phyloP scores from a whole-genome alignment of 768 basidiomycete genomes.

The Mycena capillaripes region DNA sequence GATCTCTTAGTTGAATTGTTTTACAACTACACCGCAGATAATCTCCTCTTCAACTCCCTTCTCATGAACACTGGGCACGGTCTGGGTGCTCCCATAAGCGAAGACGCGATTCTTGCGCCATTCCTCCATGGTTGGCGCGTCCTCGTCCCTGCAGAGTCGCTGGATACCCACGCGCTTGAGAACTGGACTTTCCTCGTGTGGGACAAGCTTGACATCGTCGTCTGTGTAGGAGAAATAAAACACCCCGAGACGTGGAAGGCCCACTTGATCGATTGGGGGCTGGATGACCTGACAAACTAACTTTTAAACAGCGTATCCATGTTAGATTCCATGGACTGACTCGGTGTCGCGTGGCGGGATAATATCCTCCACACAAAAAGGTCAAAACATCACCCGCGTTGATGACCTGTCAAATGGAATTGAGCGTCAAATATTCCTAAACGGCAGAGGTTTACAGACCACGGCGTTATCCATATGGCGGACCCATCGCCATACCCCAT shows the following conservation, averaged over 20 bases:
- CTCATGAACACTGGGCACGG: slow-evolving; percentile 45
- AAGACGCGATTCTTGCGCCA: slow-evolving; percentile 57
- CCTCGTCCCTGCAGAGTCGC: slow-evolving; percentile 49
- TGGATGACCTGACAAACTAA: slow-evolving; percentile 55
- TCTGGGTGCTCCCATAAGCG: slow-evolving; percentile 55
- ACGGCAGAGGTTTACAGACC: slow-evolving; percentile 39
- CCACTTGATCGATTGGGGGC: slow-evolving; percentile 61
- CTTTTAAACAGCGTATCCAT: not conserved
- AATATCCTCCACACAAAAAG: slow-evolving; percentile 63
- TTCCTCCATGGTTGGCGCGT: slow-evolving; percentile 57
- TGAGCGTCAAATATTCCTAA: too few relatives aligned
- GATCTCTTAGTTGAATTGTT: slow-evolving; percentile 58
- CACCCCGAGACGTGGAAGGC: slow-evolving; percentile 57
- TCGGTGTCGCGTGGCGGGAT: slow-evolving; percentile 61
- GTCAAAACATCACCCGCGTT: slow-evolving; percentile 65
- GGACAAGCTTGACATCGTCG: slow-evolving; percentile 56
- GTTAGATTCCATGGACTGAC: not conserved
- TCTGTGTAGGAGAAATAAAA: slow-evolving; percentile 62
- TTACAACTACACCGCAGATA: slow-evolving; percentile 60
- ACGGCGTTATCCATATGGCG: slow-evolving; percentile 61
- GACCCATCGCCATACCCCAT: slow-evolving; percentile 61
- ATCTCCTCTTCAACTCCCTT: slow-evolving; percentile 60
- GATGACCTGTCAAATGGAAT: slow-evolving; percentile 46
- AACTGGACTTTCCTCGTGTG: slow-evolving; percentile 57
- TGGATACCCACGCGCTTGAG: slow-evolving; percentile 53